A percentile compares a stretch with the other conserved stretches of the same genome.
These are phyloP conservation scores for Aspergillus sclerotialis DNA, from an alignment of 2,329 filamentous ascomycete species.

Conservation along the genomic window DNA sequence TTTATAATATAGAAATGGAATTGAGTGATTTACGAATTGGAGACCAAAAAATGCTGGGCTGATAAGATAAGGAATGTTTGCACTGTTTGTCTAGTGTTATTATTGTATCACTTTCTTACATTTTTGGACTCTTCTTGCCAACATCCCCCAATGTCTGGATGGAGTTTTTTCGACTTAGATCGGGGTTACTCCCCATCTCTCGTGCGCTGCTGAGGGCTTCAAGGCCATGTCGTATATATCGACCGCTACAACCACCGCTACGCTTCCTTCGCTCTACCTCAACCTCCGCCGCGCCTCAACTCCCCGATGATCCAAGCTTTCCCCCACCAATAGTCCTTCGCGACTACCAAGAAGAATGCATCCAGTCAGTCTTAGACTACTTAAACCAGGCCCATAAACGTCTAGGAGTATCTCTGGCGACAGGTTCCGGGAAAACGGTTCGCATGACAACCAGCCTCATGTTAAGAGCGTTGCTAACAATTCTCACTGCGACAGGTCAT, in stretches of 20 bases:
- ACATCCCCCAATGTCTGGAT: constrained; percentile 16
- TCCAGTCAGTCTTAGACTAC: constrained; percentile 68
- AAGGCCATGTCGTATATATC: constrained; percentile 12
- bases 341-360: constrained; percentile 86
- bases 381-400: constrained; percentile 66
- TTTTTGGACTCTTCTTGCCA: constrained; percentile 2
- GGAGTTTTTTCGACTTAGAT: constrained; percentile 22
- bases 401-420: constrained; percentile 77
- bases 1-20: constrained; percentile 3
- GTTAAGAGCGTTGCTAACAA: constrained; percentile 4
- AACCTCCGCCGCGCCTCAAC: constrained; percentile 5
- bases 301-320: constrained; percentile 3
- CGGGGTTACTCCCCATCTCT: constrained; percentile 14
- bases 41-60: constrained; percentile 10
- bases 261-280: constrained; percentile 21
- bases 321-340: constrained; percentile 55
- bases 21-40: background rate
- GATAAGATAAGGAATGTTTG: constrained; percentile 24
- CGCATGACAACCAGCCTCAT: constrained; percentile 14
- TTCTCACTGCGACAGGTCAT: constrained; percentile 59
- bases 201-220: constrained; percentile 7
- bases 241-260: constrained; percentile 14
- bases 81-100: constrained; percentile 24
- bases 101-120: constrained; percentile 2
- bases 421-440: constrained; percentile 83